phyloP scores from a whole-genome alignment of 306 rosid species.

The Rubus parviflorus region DNA sequence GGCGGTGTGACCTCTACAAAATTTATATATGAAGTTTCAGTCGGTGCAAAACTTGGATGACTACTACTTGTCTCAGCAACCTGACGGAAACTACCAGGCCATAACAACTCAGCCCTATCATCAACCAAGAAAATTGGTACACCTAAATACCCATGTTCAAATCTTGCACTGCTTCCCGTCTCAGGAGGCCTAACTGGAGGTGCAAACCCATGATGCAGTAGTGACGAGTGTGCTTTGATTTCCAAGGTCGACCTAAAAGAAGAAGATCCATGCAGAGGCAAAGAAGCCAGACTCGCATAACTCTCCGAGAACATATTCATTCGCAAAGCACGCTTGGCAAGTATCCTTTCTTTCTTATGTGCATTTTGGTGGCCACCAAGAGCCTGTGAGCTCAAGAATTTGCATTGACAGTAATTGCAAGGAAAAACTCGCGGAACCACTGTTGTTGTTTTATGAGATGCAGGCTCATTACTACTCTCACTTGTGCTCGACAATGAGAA shows the following conservation, averaged over 20 bases:
- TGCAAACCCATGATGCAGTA: constrained; percentile 50
- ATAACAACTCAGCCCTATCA: constrained; percentile 62
- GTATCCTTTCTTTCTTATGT: constrained; percentile 78
- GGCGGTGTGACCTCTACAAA: constrained; percentile 53
- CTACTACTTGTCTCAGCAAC: constrained; percentile 36
- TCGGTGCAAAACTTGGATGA: constrained; percentile 43
- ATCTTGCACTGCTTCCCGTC: constrained; percentile 43
- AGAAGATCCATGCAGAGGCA: constrained; percentile 73
- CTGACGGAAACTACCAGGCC: constrained; percentile 91
- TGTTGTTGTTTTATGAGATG: constrained; percentile 45
- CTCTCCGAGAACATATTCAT: constrained; percentile 75
- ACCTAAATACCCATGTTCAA: constrained; percentile 56
- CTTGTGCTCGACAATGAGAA: constrained; percentile 78
- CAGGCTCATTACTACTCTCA: constrained; percentile 79
- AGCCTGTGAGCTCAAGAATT: constrained; percentile 90
- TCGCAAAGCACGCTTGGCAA: constrained; percentile 83
- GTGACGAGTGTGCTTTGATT: constrained; percentile 80
- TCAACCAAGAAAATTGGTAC: constrained; percentile 70
- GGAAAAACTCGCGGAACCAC: constrained; percentile 58
- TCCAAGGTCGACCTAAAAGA: constrained; percentile 57
- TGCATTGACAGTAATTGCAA: constrained; percentile 89
- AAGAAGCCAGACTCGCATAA: constrained; percentile 65
- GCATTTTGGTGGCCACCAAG: constrained; percentile 98
- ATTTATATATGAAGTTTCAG: constrained; percentile 49
- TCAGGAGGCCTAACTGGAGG: constrained; percentile 55